Base-by-base conservation (phyloP, 2,329 filamentous ascomycete species). In the Albifimbria verrucaria region DNA sequence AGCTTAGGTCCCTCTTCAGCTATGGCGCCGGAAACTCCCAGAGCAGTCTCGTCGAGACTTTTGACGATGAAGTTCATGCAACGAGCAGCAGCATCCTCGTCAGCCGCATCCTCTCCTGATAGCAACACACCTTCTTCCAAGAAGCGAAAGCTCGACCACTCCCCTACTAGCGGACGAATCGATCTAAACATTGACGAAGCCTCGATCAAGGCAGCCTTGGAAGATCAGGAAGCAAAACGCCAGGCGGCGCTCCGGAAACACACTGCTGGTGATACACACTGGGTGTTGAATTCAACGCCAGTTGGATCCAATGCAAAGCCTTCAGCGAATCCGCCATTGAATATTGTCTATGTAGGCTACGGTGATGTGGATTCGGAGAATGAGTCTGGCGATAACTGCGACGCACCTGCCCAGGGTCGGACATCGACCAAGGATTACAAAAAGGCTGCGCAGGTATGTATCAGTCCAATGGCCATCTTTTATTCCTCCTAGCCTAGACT, bases 51-150 rank as follows among this genome's bases (percentile, higher is more conserved):
- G 57, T 92, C 88, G 54, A 86, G 92, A 60, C 86, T 97, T 47
- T 79, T 95, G 66, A 92, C 89, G 36, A 97, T 96, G 92, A 96
- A 96, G 77, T 97, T 97, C 68, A 97, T 97, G 92, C 92, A 96
- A 77, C 84, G 92, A 64, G 89, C 89, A 57, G 88, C 86, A 48
- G 85, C 87, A 48, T 82, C 86, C 22, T 75, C 74, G 48, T 75
- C 75, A 28, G 72, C 64, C 55, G 65, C 71, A 49, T 68, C 75
- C 18, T 75, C 74, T 55, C 68, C 80, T 57, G 65, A 76, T 62
- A 71, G 73, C 48, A 78, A 81, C 20, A 75, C 79, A 18, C 81
- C 68, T 64, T 78, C 70, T 54, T 73, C 80, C 15, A 92, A 92
- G 70, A 85, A 85, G 59, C 81, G 83, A 58, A 88, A 87, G 64